Evolutionary conservation across 2,329 filamentous ascomycete species (phyloP), one percentile per base, ranked within the genome.

Genomic region (Bipolaris bicolor): DNA sequence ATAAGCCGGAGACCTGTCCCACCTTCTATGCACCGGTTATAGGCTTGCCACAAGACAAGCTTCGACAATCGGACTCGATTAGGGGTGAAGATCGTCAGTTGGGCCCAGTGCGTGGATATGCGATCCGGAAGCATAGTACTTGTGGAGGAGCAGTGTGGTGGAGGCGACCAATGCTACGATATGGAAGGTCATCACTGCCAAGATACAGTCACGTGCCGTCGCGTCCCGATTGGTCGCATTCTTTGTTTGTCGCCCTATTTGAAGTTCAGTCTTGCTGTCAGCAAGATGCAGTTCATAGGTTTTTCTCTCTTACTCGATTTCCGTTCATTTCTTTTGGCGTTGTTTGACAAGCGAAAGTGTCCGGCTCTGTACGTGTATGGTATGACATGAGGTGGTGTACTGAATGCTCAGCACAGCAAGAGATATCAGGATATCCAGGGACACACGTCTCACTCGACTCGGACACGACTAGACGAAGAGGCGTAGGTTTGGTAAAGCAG

Each of bases 361-460:
- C 10, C 29, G 29, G 4, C 29, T 31, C 10, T 31, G 29, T 31
- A 11, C 10, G 10, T 31, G 29, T 31, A 11, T 13, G 29, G 29
- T 31, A 31, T 13, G 13, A 31, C 10, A 11, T 31, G 29, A 13
- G 29, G 4, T 5, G 29, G 29, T 31, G 29, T 31, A 31, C 29
- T 31, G 10, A 31, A 5, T 31, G 10, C 13, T 31, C 10, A 31
- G 29, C 29, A 31, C 10, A 13, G 29, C 10, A 31, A 26, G 34
- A 15, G 7, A 36, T 16, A 11, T 9, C 15, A 16, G 13, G 34
- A 16, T 7, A 16, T 16, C 15, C 39, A 24, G 31, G 26, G 24
- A n/a, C 43, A 22, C 49, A 36, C 33, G 20, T 50, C 24, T 55
- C 40, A 50, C 52, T 36, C 52, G 46, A 44, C 46, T 44, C 24